Evolutionary conservation across 2,329 filamentous ascomycete species (phyloP), one percentile per base, ranked within the genome.

Genomic region (Aspergillus amoenus): DNA sequence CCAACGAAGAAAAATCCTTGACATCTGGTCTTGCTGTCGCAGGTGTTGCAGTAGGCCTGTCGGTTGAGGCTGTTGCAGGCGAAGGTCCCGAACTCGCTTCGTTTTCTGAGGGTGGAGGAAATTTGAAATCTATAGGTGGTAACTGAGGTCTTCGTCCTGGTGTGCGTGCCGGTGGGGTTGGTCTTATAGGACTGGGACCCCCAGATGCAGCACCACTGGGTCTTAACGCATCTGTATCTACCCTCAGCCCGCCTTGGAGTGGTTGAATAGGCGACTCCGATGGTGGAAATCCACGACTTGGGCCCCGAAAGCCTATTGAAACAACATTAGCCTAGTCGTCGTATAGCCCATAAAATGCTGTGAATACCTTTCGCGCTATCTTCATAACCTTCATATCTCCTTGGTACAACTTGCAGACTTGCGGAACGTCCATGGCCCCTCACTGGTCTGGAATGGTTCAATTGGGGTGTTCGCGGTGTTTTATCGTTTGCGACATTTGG

Each of bases 401-500:
- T 80, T 46, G 86, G 79, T 61, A 85, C 71, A 63, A 93, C 88
- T 71, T 96, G 92, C 58, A 96, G 76, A 77, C 92, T 96, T 22
- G 90, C 85, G 39, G 91, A 91, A 52, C 92, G 83, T 47, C 82
- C 85, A 78, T 96, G 92, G 4, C 87, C 84, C 65, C 85, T 85
- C 17, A 68, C 70, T 18, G 84, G 82, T 52, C 84, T 81, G 51
- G 81, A 76, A 18, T 81, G 74, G 64, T 77, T 73, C 55, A 69
- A 70, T 40, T 61, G 69, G 17, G 66, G 69, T 55, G 66, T 71
- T 34, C 59, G 57, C 39, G 67, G 68, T 2, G 68, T 62, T 52
- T 73, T 68, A 54, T 72, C 65, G 52, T 61, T 61, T 61, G 68
- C 45, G 17, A 30, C 44, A 18, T 37, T 46, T 5, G 15, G 13